A percentile compares a stretch with the other conserved stretches of the same genome.
These are phyloP conservation scores for Sugiyamaella sp. DNA, from an alignment of 1,139 yeast species.

Conservation along the genomic window DNA sequence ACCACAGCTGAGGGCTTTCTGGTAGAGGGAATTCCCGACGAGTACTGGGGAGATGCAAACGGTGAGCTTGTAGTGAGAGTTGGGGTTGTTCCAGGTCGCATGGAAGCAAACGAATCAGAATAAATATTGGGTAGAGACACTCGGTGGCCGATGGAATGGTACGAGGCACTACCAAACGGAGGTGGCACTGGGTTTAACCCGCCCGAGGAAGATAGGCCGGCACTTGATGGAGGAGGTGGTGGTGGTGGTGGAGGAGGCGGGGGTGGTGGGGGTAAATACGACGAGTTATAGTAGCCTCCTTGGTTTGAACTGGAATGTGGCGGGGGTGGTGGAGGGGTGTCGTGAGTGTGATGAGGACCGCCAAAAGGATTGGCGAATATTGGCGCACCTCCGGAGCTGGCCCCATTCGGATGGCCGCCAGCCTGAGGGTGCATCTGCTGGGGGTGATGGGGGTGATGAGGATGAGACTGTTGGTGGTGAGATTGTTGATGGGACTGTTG, in stretches of 20 bases:
- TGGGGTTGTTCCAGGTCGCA: conserved; percentile 13
- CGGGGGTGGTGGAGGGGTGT: conserved; percentile 5
- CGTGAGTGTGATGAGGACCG: conserved; percentile 7
- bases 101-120: conserved; percentile 25
- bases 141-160: conserved; percentile 32
- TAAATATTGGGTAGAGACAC: conserved; percentile 39
- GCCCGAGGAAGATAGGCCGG: conserved; percentile 10
- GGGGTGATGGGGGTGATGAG: conserved; percentile 23
- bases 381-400: conserved; percentile 10
- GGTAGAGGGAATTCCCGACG: conserved; percentile 13
- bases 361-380: conserved; percentile 18
- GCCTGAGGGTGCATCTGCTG: conserved; percentile 20
- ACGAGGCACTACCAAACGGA: conserved; percentile 14
- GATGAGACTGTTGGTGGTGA: conserved; percentile 25
- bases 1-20: conserved; percentile 26
- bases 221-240: too few species aligned
- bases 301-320: conserved; percentile 12
- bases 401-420: conserved; percentile 1
- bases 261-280: conserved; percentile 16
- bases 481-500: conserved; percentile 24
- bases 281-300: conserved; percentile 18
- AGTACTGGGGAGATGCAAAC: conserved; percentile 20
- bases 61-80: conserved; percentile 19
- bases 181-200: conserved; percentile 16
- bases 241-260: conserved; percentile 19